phyloP scores from a whole-genome alignment of 2,329 filamentous ascomycete genomes.

The Colletotrichum chrysophilum region DNA sequence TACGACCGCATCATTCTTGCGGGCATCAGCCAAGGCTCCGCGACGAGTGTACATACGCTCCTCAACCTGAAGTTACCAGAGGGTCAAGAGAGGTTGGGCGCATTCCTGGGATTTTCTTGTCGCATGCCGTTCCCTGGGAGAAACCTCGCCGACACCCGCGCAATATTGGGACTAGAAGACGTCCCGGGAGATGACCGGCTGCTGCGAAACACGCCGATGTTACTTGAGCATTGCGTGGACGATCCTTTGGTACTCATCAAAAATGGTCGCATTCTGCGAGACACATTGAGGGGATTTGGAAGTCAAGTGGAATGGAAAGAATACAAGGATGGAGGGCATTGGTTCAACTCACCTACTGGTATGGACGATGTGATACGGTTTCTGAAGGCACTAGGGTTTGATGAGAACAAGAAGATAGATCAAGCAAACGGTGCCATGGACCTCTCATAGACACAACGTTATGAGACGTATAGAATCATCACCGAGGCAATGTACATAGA shows the following conservation, averaged over 20 bases:
- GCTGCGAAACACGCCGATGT: slow-evolving; percentile 45
- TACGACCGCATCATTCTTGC: slow-evolving; percentile 46
- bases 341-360: slow-evolving; percentile 47
- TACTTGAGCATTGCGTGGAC: slow-evolving; percentile 50
- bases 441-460: not conserved
- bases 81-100: slow-evolving; percentile 27
- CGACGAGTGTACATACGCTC: slow-evolving; percentile 42
- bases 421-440: not conserved
- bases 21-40: slow-evolving; percentile 52
- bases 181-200: slow-evolving; percentile 30
- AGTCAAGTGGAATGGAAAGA: slow-evolving; percentile 43
- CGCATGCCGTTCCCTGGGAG: slow-evolving; percentile 39
- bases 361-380: slow-evolving; percentile 46
- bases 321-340: slow-evolving; percentile 48
- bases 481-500: not conserved
- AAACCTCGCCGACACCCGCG: slow-evolving; percentile 34
- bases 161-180: slow-evolving; percentile 32
- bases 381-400: slow-evolving; percentile 18
- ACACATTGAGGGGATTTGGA: slow-evolving; percentile 40
- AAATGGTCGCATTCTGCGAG: slow-evolving; percentile 38
- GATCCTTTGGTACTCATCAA: slow-evolving; percentile 45
- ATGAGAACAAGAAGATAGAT: too few species aligned
- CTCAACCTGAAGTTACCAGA: slow-evolving; percentile 36
- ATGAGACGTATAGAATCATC: not conserved
- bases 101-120: slow-evolving; percentile 43